Base-by-base conservation (phyloP, 164 flowering plant species). In the Sedum album region DNA sequence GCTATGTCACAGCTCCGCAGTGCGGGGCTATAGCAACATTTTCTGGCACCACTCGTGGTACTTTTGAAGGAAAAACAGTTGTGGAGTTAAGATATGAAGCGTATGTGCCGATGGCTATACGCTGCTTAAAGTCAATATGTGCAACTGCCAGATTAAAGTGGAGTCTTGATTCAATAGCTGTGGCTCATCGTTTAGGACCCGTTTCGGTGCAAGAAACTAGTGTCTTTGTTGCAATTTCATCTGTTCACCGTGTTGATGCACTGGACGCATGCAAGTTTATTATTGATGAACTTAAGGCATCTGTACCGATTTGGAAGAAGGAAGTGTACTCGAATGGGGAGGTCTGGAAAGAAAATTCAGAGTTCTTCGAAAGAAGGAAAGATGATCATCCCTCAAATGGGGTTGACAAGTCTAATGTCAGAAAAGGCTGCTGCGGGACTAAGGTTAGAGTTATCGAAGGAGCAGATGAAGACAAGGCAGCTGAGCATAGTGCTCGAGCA, bases 291-390 rank as follows among this genome's bases (percentile, higher is more conserved):
- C 65, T 94, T 6, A 94, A 94, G 80, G 97, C 97, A 6, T 81
- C 90, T 2, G 98, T 94, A 44, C 98, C 97, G 0, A 91, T 94
- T 39, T 94, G 97, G 97, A 94, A 91, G 85, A 94, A 94, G 77
- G 97, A 93, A 79, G 97, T 93, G 13, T 93, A 85, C 66, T 49
- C 82, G 0, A 84, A 93, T 70, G 96, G 98, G 48, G 98, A 94
- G 79, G 85, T 87, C 51, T 94, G 98, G 38, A 35, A 35, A 35
- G 38, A 35, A 7, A 35, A 35, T 35, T 35, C 38, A 3, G 38
- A 35, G 38, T 35, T 35, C 38, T 7, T 35, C 38, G 38, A 35
- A 7, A 35, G 38, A 35, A 35, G 38, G 38, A 35, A 35, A 7
- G 38, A 35, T 35, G 38, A 35, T 35, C 38, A 35, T n/a, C n/a